Conservation (phyloP, 768 basidiomycete species). For the Leccinum sublutescens region DNA sequence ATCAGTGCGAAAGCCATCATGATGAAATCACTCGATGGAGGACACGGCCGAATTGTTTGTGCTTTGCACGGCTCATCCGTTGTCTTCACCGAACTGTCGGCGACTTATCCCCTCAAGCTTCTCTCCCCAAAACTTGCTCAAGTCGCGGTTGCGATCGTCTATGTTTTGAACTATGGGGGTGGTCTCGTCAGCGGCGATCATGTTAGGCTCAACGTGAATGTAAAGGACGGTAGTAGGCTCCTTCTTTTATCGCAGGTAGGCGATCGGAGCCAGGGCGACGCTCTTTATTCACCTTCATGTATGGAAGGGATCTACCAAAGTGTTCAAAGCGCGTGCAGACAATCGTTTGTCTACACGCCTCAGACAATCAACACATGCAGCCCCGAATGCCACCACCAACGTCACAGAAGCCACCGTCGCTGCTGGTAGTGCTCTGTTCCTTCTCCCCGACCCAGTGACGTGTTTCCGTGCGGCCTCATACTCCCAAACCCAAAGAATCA, state of each 20-base stretch:
- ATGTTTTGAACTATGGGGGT: conserved; percentile 86
- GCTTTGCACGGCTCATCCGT: conserved; percentile 52
- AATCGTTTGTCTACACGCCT: conserved; percentile 49
- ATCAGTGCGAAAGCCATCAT: not conserved
- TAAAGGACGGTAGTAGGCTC: conserved; percentile 56
- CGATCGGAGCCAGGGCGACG: conserved; percentile 1
- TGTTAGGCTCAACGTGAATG: conserved; percentile 58
- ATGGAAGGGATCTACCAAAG: conserved; percentile 84
- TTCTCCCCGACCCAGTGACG: conserved; percentile 91
- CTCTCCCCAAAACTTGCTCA: conserved; percentile 63
- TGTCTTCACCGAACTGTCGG: conserved; percentile 71
- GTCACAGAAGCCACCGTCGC: conserved; percentile 57
- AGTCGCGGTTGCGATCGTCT: conserved; percentile 61
- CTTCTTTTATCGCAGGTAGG: conserved; percentile 84
- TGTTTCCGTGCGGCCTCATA: conserved; percentile 87
- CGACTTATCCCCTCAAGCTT: conserved; percentile 86
- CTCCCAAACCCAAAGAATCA: conserved; percentile 79
- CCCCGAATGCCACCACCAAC: conserved; percentile 51
- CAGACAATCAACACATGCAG: conserved; percentile 9
- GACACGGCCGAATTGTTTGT: conserved; percentile 59
- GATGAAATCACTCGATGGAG: conserved; percentile 30
- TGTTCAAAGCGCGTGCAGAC: conserved; percentile 80
- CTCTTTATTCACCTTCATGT: not conserved
- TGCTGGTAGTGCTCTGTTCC: conserved; percentile 57
- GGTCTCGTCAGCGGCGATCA: conserved; percentile 87